Evolutionary conservation across 139 green algal species (phyloP).

Genomic region (Chara braunii): DNA sequence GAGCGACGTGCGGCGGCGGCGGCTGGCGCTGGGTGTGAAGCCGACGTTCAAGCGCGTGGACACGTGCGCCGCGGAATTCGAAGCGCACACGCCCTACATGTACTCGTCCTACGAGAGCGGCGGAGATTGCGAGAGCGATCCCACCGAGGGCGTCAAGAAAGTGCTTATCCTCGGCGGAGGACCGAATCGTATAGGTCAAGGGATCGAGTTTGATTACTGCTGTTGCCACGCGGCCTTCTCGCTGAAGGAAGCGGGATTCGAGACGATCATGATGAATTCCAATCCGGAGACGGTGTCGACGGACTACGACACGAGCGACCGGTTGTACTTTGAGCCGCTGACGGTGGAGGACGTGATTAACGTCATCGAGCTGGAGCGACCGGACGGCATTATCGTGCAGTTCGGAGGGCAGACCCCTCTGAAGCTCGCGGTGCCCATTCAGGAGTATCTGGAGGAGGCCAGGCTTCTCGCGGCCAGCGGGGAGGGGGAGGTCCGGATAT

Average conservation of each 20-base stretch:
- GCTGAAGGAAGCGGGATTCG: constrained; percentile 76
- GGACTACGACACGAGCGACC: constrained; percentile 95
- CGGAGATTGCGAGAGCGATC: constrained; percentile 68
- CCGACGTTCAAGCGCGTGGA: constrained; percentile 93
- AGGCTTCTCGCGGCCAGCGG: constrained; percentile 50
- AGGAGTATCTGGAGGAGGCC: constrained; percentile 46
- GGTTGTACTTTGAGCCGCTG: constrained; percentile 98
- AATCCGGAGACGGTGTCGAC: constrained; percentile 96
- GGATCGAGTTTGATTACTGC: constrained; percentile 99
- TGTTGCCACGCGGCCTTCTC: constrained; percentile 97
- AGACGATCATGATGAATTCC: constrained; percentile 99
- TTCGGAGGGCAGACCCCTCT: constrained; percentile 98
- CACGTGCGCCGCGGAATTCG: constrained; percentile 98
- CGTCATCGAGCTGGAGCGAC: constrained; percentile 86
- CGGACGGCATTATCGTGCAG: constrained; percentile 95
- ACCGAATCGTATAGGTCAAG: constrained; percentile 98
- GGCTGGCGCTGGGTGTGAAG: constrained; percentile 63
- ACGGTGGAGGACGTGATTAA: constrained; percentile 92
- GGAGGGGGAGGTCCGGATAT: constrained; percentile 80
- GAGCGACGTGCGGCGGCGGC: constrained; percentile 40
- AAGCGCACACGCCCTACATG: constrained; percentile 92
- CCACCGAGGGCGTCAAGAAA: constrained; percentile 54
- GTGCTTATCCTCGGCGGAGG: constrained; percentile 97
- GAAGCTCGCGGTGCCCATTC: constrained; percentile 75
- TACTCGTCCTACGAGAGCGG: constrained; percentile 79